Base-by-base conservation (phyloP, 2,329 filamentous ascomycete species). In the Trichoderma atroviride region DNA sequence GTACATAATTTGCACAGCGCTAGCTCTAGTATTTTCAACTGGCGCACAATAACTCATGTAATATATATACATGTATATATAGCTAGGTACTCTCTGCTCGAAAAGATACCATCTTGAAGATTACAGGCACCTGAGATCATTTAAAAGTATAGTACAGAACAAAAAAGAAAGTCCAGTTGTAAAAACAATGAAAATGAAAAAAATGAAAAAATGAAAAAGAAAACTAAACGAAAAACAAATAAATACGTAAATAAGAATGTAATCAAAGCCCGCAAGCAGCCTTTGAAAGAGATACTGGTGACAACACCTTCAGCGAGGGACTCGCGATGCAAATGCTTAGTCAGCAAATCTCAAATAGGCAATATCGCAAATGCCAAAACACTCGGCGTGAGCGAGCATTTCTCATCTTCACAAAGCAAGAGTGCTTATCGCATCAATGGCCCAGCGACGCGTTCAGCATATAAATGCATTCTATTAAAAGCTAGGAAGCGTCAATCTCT, bases 371-470 rank as follows among this genome's bases (percentile, higher is more conserved):
- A n/a, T 24, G 27, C 6, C 31, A 22, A 55, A 9, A 13, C 29
- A 55, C 61, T 31, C 11, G 19, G 19, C 24, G 35, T 43, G 61
- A 64, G 16, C 35, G 22, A 59, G 4, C n/a, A 24, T 59, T 11
- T 24, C 33, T 66, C 27, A 59, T 52, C n/a, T 50, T 67, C 40
- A 59, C 29, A 59, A 37, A 59, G 43, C 55, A 59, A 40, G n/a
- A 22, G 22, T 22, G n/a, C 43, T 16, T 37, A 10, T 52, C 31
- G 11, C 55, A 29, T 59, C 14, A 59, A 59, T 58, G 55, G 64
- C n/a, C 29, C 16, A 13, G 14, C 16, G 43, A 52, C 64, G 31
- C 55, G 64, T 29, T 52, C 11, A 13, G 10, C 13, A 10, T n/a
- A 22, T 37, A 6, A 52, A 27, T 4, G 1, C n/a, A 27, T 5